A percentile compares a stretch with the other conserved stretches of the same genome.
phyloP scores from a whole-genome alignment of 2,329 filamentous ascomycete species.

The Elsinoe batatas region DNA sequence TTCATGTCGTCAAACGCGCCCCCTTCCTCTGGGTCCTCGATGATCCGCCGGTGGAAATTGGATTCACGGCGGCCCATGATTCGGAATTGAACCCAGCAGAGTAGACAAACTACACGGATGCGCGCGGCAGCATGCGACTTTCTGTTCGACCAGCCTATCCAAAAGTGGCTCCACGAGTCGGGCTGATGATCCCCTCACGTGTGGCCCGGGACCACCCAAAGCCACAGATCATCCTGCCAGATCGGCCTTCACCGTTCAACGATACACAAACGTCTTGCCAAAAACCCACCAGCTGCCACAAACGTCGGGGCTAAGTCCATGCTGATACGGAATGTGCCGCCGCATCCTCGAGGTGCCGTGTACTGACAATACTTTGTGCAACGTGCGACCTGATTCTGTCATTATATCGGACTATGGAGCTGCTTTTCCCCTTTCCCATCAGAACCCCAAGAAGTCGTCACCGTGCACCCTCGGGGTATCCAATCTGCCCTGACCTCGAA shows the following conservation, averaged over 20 bases:
- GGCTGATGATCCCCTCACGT: constrained; percentile 3
- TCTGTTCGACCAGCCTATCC: neutral
- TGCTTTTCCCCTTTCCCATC: neutral
- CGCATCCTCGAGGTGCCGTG: neutral
- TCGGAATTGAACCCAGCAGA: constrained; percentile 5
- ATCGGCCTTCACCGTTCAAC: constrained; percentile 7
- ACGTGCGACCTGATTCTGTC: constrained; percentile 3
- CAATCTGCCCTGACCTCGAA: neutral
- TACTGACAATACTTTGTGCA: constrained; percentile 3
- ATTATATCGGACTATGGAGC: neutral
- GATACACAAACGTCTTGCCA: neutral
- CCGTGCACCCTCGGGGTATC: neutral
- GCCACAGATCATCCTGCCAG: constrained; percentile 10
- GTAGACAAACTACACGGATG: neutral
- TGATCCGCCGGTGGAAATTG: constrained; percentile 4
- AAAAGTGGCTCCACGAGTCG: constrained; percentile 4
- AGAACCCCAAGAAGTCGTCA: neutral
- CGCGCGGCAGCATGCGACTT: neutral
- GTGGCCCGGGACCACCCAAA: constrained; percentile 4
- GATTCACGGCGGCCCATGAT: neutral
- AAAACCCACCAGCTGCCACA: constrained; percentile 4
- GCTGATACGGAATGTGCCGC: constrained; percentile 7
- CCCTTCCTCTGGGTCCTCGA: neutral
- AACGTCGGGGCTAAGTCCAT: constrained; percentile 7
- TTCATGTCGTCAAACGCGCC: neutral